Percentiles rank a stretch among this genome's conserved stretches.
These are phyloP conservation scores for Massospora cicadina DNA, from an alignment of 371 early-diverging fungal species.

Conservation along the genomic window DNA sequence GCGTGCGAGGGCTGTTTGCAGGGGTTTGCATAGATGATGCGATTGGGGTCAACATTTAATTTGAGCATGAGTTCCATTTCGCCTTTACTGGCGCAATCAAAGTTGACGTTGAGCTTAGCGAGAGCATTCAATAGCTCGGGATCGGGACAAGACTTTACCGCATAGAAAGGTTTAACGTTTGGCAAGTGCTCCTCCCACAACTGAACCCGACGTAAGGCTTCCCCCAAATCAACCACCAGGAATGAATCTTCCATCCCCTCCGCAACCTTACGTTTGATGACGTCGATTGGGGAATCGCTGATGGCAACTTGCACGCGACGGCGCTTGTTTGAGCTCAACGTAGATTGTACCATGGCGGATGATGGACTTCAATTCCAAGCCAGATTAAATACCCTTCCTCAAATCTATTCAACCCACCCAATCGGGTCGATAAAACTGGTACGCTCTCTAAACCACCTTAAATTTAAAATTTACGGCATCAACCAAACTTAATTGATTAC, in stretches of 20 bases:
- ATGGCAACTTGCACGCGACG: background rate
- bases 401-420: too few species aligned
- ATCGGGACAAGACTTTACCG: conserved; percentile 94
- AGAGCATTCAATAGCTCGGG: conserved; percentile 63
- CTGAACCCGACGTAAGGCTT: conserved; percentile 63
- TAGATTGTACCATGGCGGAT: too few species aligned
- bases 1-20: conserved; percentile 93
- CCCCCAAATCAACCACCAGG: conserved; percentile 81
- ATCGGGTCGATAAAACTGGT: too few species aligned
- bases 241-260: conserved; percentile 64
- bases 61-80: conserved; percentile 77
- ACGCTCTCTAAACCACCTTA: too few species aligned
- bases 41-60: conserved; percentile 51
- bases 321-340: too few species aligned
- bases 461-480: too few species aligned
- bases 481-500: too few species aligned
- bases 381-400: too few species aligned
- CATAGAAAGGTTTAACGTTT: conserved; percentile 87
- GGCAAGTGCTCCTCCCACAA: conserved; percentile 71
- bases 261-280: background rate
- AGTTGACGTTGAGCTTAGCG: conserved; percentile 67
- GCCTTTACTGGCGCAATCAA: conserved; percentile 80
- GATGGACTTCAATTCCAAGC: too few species aligned
- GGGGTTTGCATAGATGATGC: conserved; percentile 95
- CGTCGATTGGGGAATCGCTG: background rate